Base-by-base conservation (phyloP, 305 asterid genomes). In the Ruellia speciosa region DNA sequence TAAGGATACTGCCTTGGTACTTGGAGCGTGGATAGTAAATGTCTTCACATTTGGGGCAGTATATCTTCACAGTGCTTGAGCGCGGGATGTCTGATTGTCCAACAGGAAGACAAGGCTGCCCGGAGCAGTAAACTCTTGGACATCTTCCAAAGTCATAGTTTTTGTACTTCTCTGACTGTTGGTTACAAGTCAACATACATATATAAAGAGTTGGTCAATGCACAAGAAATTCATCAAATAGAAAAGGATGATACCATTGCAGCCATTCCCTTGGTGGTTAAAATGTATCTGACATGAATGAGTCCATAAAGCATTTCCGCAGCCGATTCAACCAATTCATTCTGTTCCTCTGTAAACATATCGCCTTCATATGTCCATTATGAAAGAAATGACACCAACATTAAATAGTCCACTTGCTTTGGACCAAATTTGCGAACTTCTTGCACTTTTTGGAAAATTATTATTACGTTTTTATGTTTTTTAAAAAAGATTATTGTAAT, bases 311-410 rank as follows among this genome's bases (percentile, higher is more conserved):
- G 52, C 52, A 47, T 47, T 47, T 47, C 80, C 18, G 80, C 80
- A 61, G 80, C 88, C 20, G 85, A 79, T 75, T 81, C 88, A 56
- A 79, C 81, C 71, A 81, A 56, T 50, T 81, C 88, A 76, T 81
- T 81, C 66, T 81, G 88, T 68, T 78, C 85, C 69, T 81, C 88
- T 9, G 85, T 76, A 50, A 81, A 79, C 81, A 74, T 79, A 59
- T 81, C 85, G 72, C 85, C 88, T 81, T 62, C 40, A 41, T 62
- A 67, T n/a, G 18, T 39, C 49, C 60, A 64, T 54, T 53, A 16
- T 31, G 31, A 18, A 54, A 43, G 41, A 49, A 43, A 45, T 20
- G 47, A 52, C 52, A 66, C 37, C 33, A 65, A 34, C 57, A 39
- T 4, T 47, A 43, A 49, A 20, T 18, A 63, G 16, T 49, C 59